Conservation (phyloP, 2,329 filamentous ascomycete genomes). For the Helotiales sp. region DNA sequence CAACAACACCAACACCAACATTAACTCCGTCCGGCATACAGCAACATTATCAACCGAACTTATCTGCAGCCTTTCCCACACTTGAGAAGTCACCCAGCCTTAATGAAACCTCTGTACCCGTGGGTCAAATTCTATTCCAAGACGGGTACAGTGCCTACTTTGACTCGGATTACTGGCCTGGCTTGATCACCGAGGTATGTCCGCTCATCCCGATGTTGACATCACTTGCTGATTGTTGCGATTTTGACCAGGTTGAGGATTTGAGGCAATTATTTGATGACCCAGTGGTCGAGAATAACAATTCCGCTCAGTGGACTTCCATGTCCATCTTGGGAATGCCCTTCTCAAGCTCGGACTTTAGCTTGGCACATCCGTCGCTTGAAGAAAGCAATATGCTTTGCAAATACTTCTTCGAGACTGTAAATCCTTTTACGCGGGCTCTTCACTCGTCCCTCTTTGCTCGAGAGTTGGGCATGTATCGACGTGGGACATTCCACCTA, state of each 20-base stretch:
- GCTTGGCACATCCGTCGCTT: conserved; percentile 23
- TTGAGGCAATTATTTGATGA: conserved; percentile 28
- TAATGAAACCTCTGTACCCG: conserved; percentile 4
- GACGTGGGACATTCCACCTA: conserved; percentile 47
- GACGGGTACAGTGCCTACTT: conserved; percentile 32
- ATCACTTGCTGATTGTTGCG: background rate
- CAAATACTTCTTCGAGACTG: conserved; percentile 72
- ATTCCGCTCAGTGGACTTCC: conserved; percentile 23
- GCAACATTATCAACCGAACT: background rate
- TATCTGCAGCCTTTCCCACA: background rate
- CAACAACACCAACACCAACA: background rate
- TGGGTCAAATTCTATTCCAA: conserved; percentile 33
- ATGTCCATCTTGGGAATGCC: conserved; percentile 9
- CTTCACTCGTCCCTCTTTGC: conserved; percentile 69
- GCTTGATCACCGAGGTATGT: conserved; percentile 30
- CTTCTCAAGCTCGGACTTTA: conserved; percentile 11
- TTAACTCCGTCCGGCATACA: background rate
- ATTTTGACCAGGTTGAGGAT: conserved; percentile 33
- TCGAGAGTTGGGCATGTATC: conserved; percentile 64
- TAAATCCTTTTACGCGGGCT: conserved; percentile 71
- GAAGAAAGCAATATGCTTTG: conserved; percentile 57
- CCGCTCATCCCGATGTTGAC: conserved; percentile 1
- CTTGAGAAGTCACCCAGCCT: background rate
- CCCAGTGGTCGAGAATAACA: background rate
- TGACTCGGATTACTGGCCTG: conserved; percentile 33